phyloP scores from a whole-genome alignment of 148 eudicot genomes.

The Nyssa sinensis region DNA sequence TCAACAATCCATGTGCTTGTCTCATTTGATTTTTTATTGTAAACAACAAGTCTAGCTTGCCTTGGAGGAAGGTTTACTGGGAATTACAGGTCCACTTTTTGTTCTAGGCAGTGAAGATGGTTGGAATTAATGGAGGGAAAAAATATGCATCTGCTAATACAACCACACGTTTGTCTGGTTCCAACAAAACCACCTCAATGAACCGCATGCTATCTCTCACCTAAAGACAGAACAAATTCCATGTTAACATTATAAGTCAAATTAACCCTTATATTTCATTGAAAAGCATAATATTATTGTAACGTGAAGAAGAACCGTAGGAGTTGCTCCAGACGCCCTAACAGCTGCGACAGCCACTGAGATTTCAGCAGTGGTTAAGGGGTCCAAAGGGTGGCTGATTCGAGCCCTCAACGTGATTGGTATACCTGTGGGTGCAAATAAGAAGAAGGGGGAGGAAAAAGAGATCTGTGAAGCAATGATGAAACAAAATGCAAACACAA shows the following conservation, averaged over 20 bases:
- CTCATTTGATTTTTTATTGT: constrained; percentile 72
- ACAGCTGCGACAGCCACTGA: constrained; percentile 85
- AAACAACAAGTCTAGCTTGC: constrained; percentile 69
- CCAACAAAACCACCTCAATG: constrained; percentile 74
- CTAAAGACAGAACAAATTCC: constrained; percentile 22
- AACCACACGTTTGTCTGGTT: constrained; percentile 70
- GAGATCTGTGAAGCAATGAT: too few relatives aligned
- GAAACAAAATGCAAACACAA: too few relatives aligned
- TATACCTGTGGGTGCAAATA: constrained; percentile 39
- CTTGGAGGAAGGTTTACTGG: constrained; percentile 82
- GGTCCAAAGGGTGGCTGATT: constrained; percentile 78
- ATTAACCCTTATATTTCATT: too few relatives aligned
- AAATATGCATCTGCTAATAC: constrained; percentile 92
- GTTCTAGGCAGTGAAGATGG: constrained; percentile 66
- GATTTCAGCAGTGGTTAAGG: constrained; percentile 76
- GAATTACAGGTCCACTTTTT: constrained; percentile 65
- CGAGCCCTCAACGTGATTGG: constrained; percentile 54
- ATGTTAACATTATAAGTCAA: neutral
- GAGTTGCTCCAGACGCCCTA: constrained; percentile 89
- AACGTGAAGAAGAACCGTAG: constrained; percentile 48
- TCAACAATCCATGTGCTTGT: constrained; percentile 82
- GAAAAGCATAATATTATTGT: neutral
- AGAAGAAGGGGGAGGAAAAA: too few relatives aligned
- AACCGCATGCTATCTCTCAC: constrained; percentile 87
- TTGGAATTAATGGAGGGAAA: constrained; percentile 85